Evolutionary conservation across 495 filamentous ascomycete species (phyloP), one percentile per base, ranked within the genome.

Genomic region (Cercophora scortea): DNA sequence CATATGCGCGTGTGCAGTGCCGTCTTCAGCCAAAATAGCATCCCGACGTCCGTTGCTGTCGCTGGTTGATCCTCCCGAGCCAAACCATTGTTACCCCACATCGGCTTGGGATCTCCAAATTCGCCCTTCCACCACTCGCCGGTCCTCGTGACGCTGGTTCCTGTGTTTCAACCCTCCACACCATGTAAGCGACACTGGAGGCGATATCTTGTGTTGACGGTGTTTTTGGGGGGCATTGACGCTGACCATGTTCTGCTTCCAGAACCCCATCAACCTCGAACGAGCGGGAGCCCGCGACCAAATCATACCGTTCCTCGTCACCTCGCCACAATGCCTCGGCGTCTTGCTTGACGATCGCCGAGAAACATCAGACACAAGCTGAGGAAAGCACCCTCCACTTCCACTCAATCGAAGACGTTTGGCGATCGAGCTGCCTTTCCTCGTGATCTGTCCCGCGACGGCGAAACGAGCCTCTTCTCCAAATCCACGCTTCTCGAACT

Each of bases 201-300:
- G 34, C 35, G 15, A 46, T 17, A 38, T 47, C 36, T 17, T 32
- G 16, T 11, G 45, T 25, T 25, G 38, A 52, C 18, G 17, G 25
- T n/a, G 25, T 25, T 2, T 38, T 10, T 13, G 10, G 10, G 16
- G 49, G 52, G 58, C 64, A 61, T 62, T 57, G 56, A 65, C 45
- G 54, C 64, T 65, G 53, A 67, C 58, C 64, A 61, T 61, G 56
- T 55, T 53, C 47, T 36, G 17, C 56, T 45, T 36, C 50, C 50
- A 59, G 53, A 53, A 42, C 19, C 48, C 45, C 54, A 47, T 62
- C 59, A 49, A 56, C 45, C 36, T 61, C 61, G 57, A 62, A 60
- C 61, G 35, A 32, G 16, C 33, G 32, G 18, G 32, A 43, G 7
- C 32, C 19, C 19, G 42, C 50, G 43, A 38, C 45, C 51, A 49